Evolutionary conservation across 108 stramenopile genomes (phyloP).

Genomic region (Mayamaea pseudoterrestris): DNA sequence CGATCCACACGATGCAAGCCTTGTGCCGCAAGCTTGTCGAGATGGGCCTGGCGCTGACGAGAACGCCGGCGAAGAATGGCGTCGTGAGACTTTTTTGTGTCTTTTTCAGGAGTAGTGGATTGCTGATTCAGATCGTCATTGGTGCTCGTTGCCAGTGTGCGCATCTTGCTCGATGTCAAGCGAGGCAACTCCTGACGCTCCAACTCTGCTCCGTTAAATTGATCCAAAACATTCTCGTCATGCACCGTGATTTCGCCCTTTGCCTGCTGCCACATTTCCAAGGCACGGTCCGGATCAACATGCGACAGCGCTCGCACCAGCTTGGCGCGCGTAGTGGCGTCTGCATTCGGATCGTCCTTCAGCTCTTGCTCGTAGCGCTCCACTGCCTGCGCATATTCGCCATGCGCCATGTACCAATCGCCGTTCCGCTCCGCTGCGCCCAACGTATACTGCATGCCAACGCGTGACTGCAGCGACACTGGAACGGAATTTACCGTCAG

Average conservation of each 20-base stretch:
- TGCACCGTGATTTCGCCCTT: constrained; percentile 4
- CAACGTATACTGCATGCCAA: background rate
- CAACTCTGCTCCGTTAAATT: constrained; percentile 37
- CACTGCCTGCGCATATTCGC: constrained; percentile 42
- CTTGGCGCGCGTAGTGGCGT: constrained; percentile 8
- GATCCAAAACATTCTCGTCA: constrained; percentile 7
- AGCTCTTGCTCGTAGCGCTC: constrained; percentile 22
- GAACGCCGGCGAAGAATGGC: constrained; percentile 53
- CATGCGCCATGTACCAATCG: constrained; percentile 18
- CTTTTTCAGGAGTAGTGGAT: constrained; percentile 17
- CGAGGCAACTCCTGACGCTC: constrained; percentile 59
- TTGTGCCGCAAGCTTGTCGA: constrained; percentile 37
- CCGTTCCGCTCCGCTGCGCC: background rate
- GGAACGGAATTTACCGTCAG: background rate
- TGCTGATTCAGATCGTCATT: background rate
- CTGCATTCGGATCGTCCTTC: background rate
- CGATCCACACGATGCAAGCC: constrained; percentile 70
- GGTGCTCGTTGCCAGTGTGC: background rate
- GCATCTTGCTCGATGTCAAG: constrained; percentile 13
- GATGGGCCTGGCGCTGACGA: constrained; percentile 43
- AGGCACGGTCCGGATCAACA: constrained; percentile 26
- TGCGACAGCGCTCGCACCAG: constrained; percentile 50
- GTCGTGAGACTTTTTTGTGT: constrained; percentile 26
- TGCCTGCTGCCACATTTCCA: constrained; percentile 6
- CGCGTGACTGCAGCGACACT: background rate